Percentiles rank a stretch among this genome's conserved stretches.
phyloP scores from a whole-genome alignment of 805 yeast species.

The Teunomyces kruisii region DNA sequence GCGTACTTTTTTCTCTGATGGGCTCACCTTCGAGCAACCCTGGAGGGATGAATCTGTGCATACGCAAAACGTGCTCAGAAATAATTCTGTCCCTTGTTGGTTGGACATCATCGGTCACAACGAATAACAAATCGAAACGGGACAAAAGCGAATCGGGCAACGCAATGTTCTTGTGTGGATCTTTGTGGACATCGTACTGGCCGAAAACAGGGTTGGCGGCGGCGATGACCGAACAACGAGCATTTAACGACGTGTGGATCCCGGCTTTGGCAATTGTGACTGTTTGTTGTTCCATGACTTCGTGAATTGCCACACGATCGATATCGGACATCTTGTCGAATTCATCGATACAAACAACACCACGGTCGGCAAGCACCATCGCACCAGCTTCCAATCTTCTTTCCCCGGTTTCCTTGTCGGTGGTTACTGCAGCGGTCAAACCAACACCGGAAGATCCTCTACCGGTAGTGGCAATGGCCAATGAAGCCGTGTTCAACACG shows the following conservation, averaged over 20 bases:
- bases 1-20: conserved; percentile 69
- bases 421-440: conserved; percentile 96
- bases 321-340: conserved; percentile 97
- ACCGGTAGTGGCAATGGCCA: conserved; percentile 98
- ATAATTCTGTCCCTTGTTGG: conserved; percentile 81
- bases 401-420: conserved; percentile 96
- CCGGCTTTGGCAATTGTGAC: conserved; percentile 98
- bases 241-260: conserved; percentile 92
- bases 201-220: conserved; percentile 98
- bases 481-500: conserved; percentile 89
- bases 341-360: conserved; percentile 97
- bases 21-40: conserved; percentile 95
- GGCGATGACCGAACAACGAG: conserved; percentile 94
- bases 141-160: conserved; percentile 94
- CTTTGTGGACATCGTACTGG: conserved; percentile 92
- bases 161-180: conserved; percentile 95
- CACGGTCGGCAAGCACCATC: conserved; percentile 97
- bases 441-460: conserved; percentile 99
- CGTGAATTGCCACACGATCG: conserved; percentile 97
- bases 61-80: conserved; percentile 90
- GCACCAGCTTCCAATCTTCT: conserved; percentile 98
- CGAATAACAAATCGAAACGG: conserved; percentile 93
- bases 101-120: conserved; percentile 92
- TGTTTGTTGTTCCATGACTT: conserved; percentile 99
- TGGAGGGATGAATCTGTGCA: conserved; percentile 86